Evolutionary conservation across 1,284 basidiomycete genomes (phyloP).

Genomic region (Malassezia yamatoensis): DNA sequence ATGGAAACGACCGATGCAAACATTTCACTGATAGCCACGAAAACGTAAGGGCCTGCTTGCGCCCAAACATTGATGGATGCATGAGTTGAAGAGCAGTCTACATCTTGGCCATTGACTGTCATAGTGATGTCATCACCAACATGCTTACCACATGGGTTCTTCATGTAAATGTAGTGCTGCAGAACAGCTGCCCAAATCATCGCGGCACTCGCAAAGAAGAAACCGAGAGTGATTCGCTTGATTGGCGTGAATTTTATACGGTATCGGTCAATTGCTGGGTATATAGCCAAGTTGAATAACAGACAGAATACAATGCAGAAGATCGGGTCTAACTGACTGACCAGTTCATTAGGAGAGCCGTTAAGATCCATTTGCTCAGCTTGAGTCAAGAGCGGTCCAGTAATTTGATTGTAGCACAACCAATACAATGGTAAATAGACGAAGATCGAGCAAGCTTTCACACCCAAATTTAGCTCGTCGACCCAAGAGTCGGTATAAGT

Average conservation of each 20-base stretch:
- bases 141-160: conserved; percentile 53
- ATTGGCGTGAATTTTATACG: conserved; percentile 58
- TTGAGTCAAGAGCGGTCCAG: conserved; percentile 61
- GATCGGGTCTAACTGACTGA: conserved; percentile 70
- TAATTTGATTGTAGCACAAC: conserved; percentile 51
- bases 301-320: conserved; percentile 50
- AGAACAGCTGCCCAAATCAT: conserved; percentile 61
- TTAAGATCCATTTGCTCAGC: conserved; percentile 54
- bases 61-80: conserved; percentile 45
- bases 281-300: conserved; percentile 54
- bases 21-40: conserved; percentile 56
- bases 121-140: conserved; percentile 45
- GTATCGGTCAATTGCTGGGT: conserved; percentile 61
- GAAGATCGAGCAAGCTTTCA: conserved; percentile 77
- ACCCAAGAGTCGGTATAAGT: conserved; percentile 56
- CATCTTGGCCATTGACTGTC: neutral
- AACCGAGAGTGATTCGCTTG: conserved; percentile 62
- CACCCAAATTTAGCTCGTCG: conserved; percentile 67
- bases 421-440: conserved; percentile 57
- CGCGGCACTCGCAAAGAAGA: conserved; percentile 52
- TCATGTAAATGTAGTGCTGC: conserved; percentile 52
- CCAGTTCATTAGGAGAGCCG: conserved; percentile 65
- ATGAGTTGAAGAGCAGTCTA: conserved; percentile 15
- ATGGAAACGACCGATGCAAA: conserved; percentile 67
- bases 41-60: conserved; percentile 50